These are phyloP conservation scores for Lactuca sativa DNA, from an alignment of 129 eudicot genomes.

Conservation along the genomic window DNA sequence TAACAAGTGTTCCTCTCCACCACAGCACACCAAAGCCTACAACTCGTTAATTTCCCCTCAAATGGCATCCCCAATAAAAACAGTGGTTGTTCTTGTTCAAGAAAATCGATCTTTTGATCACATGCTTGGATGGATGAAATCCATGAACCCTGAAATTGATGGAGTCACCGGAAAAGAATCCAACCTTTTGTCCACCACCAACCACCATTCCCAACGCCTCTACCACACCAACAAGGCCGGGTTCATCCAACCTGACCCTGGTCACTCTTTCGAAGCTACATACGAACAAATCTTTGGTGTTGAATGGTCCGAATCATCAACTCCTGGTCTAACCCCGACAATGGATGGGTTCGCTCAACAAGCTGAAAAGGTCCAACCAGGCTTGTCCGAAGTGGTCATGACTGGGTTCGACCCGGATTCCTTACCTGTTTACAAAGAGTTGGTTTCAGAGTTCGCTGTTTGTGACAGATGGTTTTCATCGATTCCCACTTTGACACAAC, in stretches of 20 bases:
- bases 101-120: constrained; percentile 73
- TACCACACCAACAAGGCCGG: constrained; percentile 51
- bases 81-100: constrained; percentile 59
- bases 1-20: constrained; percentile 9
- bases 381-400: constrained; percentile 72
- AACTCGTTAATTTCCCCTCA: neutral
- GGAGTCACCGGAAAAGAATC: constrained; percentile 58
- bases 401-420: constrained; percentile 75
- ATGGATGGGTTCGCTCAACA: constrained; percentile 89
- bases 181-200: constrained; percentile 45
- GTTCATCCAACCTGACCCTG: constrained; percentile 82
- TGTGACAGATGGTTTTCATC: constrained; percentile 96
- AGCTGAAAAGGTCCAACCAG: constrained; percentile 58
- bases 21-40: neutral
- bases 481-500: constrained; percentile 75
- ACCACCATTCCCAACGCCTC: constrained; percentile 39
- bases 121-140: constrained; percentile 66
- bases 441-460: constrained; percentile 68
- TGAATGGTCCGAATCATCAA: constrained; percentile 39
- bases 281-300: constrained; percentile 70
- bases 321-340: constrained; percentile 35
- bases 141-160: constrained; percentile 51
- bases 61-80: constrained; percentile 57
- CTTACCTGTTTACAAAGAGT: constrained; percentile 71
- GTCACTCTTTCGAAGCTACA: constrained; percentile 77